phyloP scores from a whole-genome alignment of 108 stramenopile species.

The Hondaea fermentalgiana region DNA sequence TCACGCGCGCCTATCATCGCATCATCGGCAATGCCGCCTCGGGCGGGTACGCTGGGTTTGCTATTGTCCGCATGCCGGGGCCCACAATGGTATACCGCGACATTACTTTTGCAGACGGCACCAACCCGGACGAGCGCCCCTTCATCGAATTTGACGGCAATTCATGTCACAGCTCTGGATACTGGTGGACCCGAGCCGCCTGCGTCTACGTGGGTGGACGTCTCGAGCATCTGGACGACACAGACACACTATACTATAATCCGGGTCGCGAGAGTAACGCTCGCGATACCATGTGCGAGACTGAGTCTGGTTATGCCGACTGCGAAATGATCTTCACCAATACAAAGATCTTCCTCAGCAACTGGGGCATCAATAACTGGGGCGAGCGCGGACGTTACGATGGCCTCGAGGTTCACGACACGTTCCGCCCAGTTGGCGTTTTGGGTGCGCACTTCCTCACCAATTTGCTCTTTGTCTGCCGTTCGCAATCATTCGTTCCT shows the following conservation, averaged over 20 bases:
- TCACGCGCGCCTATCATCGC: background rate
- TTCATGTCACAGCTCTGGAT: background rate
- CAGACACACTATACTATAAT: background rate
- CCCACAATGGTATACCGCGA: background rate
- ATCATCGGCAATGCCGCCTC: background rate
- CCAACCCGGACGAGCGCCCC: background rate
- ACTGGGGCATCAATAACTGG: background rate
- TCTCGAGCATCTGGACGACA: background rate
- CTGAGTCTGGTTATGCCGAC: background rate
- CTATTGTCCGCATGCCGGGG: background rate
- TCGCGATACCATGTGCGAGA: background rate
- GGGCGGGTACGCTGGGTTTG: conserved; percentile 3
- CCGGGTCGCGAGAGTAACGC: background rate
- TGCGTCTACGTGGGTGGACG: background rate
- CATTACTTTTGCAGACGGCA: too few species aligned
- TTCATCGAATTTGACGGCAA: background rate
- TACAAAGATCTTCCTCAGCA: background rate
- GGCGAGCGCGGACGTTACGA: background rate
- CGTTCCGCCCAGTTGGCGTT: background rate
- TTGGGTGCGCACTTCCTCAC: background rate
- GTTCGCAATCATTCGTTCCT: background rate
- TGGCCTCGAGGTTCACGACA: background rate
- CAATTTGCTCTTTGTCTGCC: background rate
- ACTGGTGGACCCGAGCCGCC: background rate
- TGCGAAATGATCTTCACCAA: background rate